Evolutionary conservation across 2,329 filamentous ascomycete genomes (phyloP).

Genomic region (Fusarium burgessii): DNA sequence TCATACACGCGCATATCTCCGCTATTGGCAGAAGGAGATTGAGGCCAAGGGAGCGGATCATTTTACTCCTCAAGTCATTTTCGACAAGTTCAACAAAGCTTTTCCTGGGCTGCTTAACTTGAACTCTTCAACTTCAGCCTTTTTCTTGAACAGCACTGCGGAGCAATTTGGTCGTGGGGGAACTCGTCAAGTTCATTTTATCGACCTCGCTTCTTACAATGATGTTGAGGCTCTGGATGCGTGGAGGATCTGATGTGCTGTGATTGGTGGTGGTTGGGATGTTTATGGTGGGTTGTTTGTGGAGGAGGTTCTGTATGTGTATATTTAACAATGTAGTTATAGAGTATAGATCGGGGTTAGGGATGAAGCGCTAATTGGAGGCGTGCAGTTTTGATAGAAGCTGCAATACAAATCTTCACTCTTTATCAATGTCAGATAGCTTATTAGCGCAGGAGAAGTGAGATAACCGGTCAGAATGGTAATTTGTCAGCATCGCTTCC

Average conservation of each 20-base stretch:
- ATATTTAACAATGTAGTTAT: no score
- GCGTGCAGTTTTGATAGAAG: no score
- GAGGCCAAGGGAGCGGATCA: background rate
- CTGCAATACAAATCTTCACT: rapidly evolving
- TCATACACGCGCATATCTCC: background rate
- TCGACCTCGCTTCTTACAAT: background rate
- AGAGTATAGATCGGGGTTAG: no score
- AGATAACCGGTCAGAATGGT: background rate
- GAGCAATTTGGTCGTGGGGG: background rate
- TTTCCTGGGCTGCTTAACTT: background rate
- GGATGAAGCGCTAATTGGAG: no score
- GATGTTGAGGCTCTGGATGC: background rate
- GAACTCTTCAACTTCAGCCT: background rate
- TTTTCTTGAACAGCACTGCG: background rate
- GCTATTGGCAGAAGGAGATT: background rate
- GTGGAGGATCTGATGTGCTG: background rate
- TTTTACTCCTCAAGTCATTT: background rate
- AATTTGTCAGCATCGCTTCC: constrained; percentile 12
- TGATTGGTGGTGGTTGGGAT: rapidly evolving
- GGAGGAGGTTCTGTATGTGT: rapidly evolving
- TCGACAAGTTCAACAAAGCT: background rate
- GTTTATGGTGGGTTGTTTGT: rapidly evolving
- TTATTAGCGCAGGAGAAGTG: background rate
- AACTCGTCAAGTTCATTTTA: background rate
- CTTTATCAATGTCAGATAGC: rapidly evolving